Conservation (phyloP, 1,284 basidiomycete species). For the Stygiomarasmius scandens region DNA sequence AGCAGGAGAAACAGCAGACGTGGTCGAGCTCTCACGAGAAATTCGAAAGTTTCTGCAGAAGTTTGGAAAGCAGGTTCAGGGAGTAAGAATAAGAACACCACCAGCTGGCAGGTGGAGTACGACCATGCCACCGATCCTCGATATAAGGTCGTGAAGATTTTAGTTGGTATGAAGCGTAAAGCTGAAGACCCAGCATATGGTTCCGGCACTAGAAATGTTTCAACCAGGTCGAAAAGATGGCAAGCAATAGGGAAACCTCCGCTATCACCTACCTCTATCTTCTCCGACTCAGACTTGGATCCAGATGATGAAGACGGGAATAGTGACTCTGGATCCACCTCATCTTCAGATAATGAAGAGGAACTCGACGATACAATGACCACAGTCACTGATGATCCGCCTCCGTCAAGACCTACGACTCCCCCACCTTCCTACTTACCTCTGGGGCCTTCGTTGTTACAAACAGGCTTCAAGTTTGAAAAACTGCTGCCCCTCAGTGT, state of each 20-base stretch:
- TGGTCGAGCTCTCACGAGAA: not conserved
- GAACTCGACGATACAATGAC: constrained; percentile 18
- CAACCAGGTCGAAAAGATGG: not conserved
- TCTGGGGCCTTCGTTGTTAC: constrained; percentile 62
- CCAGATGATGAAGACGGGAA: constrained; percentile 31
- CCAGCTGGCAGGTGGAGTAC: constrained; percentile 55
- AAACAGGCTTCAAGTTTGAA: constrained; percentile 65
- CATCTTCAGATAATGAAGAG: constrained; percentile 41
- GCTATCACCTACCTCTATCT: constrained; percentile 16
- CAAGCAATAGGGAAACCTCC: not conserved
- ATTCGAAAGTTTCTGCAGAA: not conserved
- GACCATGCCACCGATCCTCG: constrained; percentile 65
- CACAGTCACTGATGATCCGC: constrained; percentile 18
- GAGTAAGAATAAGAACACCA: constrained; percentile 10
- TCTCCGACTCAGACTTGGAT: constrained; percentile 23
- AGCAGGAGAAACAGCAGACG: not conserved
- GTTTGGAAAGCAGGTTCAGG: not conserved
- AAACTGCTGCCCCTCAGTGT: constrained; percentile 59
- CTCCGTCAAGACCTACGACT: constrained; percentile 59
- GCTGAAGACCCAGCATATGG: constrained; percentile 23
- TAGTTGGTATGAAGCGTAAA: constrained; percentile 70
- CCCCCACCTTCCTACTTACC: constrained; percentile 72
- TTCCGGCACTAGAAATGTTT: constrained; percentile 12
- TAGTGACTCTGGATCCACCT: constrained; percentile 1
- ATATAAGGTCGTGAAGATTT: constrained; percentile 60